Percentiles rank a stretch among this genome's conserved stretches.
Evolutionary conservation across 305 asterid species (phyloP).

Genomic region (Withania somnifera): DNA sequence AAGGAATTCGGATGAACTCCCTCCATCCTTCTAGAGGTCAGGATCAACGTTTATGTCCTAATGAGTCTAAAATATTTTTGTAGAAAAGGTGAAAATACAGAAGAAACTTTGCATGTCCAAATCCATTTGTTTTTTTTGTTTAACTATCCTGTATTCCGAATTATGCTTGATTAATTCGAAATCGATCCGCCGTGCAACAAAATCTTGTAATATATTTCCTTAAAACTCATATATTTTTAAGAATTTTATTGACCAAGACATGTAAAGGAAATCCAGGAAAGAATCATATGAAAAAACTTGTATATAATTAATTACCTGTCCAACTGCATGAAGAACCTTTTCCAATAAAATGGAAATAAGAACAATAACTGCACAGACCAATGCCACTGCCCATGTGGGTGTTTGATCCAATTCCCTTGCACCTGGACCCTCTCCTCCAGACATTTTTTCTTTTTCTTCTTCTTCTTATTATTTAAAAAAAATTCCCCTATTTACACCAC

Average conservation of each 20-base stretch:
- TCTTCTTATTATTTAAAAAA: not conserved
- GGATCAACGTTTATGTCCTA: not conserved
- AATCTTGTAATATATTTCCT: not conserved
- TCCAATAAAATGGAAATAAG: conserved; percentile 49
- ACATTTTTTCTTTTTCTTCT: conserved; percentile 3
- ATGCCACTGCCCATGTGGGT: conserved; percentile 79
- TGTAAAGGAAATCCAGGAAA: not conserved
- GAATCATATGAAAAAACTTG: not conserved
- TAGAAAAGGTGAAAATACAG: no score
- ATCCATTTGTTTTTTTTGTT: not conserved
- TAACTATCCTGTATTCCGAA: not conserved
- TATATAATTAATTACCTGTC: conserved; percentile 19
- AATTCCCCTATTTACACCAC: not conserved
- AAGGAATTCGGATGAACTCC: not conserved
- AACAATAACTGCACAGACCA: conserved; percentile 47
- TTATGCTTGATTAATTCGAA: not conserved
- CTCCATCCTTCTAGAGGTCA: not conserved
- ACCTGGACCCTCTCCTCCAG: conserved; percentile 26
- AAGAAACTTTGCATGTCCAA: no score
- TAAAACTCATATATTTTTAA: not conserved
- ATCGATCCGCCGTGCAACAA: not conserved
- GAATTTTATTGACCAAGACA: not conserved
- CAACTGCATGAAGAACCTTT: conserved; percentile 44
- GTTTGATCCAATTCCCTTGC: conserved; percentile 63
- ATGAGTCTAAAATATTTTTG: not conserved